Percentiles rank a stretch among this genome's conserved stretches.
Conservation (phyloP, 78 protist species). For the Mantamonas sphyraenae region DNA sequence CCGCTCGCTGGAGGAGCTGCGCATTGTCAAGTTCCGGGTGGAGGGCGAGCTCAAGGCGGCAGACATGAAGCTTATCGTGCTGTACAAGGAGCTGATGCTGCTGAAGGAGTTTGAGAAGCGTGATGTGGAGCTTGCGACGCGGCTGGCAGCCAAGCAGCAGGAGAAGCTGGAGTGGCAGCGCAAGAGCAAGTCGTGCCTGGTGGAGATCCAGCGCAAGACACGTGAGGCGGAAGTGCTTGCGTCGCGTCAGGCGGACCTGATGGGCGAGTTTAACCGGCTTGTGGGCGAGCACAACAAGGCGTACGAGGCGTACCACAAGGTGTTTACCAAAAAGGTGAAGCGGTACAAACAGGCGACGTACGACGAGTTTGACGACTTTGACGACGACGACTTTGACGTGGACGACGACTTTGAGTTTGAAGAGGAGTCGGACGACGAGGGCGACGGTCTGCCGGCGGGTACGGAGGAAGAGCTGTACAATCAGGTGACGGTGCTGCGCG, state of each 20-base stretch:
- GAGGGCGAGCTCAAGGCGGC: slow-evolving; percentile 50
- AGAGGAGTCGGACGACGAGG: slow-evolving; percentile 21
- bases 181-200: not conserved
- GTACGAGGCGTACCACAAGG: slow-evolving; percentile 12
- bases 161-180: slow-evolving; percentile 25
- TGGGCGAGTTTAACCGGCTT: not conserved
- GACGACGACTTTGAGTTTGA: slow-evolving; percentile 27
- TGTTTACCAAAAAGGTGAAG: slow-evolving; percentile 34
- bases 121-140: slow-evolving; percentile 19
- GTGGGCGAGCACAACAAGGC: slow-evolving; percentile 5
- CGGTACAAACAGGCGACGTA: slow-evolving; percentile 4
- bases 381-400: slow-evolving; percentile 1
- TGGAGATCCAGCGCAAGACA: not conserved
- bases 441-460: slow-evolving; percentile 37
- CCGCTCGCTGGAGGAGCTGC: slow-evolving; percentile 17
- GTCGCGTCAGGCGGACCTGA: not conserved
- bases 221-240: not conserved
- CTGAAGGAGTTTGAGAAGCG: slow-evolving; percentile 51
- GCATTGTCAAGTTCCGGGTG: slow-evolving; percentile 28
- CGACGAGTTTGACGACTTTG: not conserved
- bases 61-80: slow-evolving; percentile 34
- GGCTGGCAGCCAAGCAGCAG: slow-evolving; percentile 10
- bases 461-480: slow-evolving; percentile 20
- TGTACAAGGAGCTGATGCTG: slow-evolving; percentile 49
- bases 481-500: slow-evolving; percentile 33